Base-by-base conservation (phyloP, 768 basidiomycete species). In the Austroboletus eburneus region DNA sequence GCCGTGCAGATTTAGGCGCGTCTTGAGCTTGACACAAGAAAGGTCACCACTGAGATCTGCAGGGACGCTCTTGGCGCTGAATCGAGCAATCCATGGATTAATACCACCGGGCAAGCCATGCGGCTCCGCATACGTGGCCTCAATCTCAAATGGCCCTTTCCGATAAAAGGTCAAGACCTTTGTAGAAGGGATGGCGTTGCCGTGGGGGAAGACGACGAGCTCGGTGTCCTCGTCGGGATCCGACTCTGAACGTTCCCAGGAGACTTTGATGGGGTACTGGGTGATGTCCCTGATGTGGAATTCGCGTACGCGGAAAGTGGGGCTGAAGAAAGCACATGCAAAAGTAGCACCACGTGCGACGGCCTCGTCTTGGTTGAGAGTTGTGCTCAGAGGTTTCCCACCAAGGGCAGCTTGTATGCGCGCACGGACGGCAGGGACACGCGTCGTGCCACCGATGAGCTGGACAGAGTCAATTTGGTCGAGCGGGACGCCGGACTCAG, bases 291-390 rank as follows among this genome's bases (percentile, higher is more conserved):
- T 79, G 49, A 92, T 73, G 61, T 81, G 75, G 77, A 99, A 99
- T 52, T 98, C 94, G 55, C 93, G 87, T 27, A 98, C 95, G 54
- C 91, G 88, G 88, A 98, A 99, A 43, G 93, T 85, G 57, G 96
- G 96, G 25, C 93, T 96, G 55, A 96, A 85, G 76, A 91, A 91
- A 23, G 96, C 95, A 64, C 95, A 97, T 30, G 92, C 83, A 67
- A 99, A 96, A 45, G 96, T 97, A 42, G 93, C 89, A 34, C 95
- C 96, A 37, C 95, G 90, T 9, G 91, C 92, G 57, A 93, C 78
- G 49, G 96, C 94, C 73, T 98, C 96, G 57, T 98, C 96, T 72
- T 94, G 91, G 77, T 98, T 99, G 64, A 95, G 83, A 25, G 96
- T 98, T 56, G 85, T 86, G 16, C 80, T 87, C 55, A 98, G 85